Evolutionary conservation across 352 stramenopile genomes (phyloP), one percentile per base, ranked within the genome.

Genomic region (Blastocystis sp.): DNA sequence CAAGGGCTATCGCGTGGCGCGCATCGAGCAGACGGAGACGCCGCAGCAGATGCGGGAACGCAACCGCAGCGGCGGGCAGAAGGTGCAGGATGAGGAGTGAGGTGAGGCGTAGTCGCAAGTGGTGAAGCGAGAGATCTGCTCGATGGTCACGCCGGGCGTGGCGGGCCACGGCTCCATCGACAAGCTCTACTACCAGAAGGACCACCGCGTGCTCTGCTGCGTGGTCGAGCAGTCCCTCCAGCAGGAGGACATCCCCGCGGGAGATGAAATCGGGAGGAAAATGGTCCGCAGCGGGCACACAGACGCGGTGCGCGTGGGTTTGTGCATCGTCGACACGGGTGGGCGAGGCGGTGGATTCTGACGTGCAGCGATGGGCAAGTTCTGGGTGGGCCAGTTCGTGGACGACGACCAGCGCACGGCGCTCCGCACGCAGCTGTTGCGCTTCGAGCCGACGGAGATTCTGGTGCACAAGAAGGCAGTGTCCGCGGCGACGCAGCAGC

Each of bases 1-100:
- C 3, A 96, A 95, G 79, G 96, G 97, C 17, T 99, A 98, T 89
- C 95, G 96, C 42, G 96, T 99, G 45, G 96, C 96, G 19, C 94
- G 97, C 54, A 95, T 99, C 7, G 97, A 99, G 92, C 97, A 99
- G 91, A 98, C 96, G 0, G 97, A 99, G 92, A 99, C 96, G 0
- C 97, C 97, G 7, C 96, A 98, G 24, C 94, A 95, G 92, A 90
- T 98, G 64, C 98, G 98, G 89, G 91, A 94, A 60, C 93, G 96
- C 9, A 98, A 98, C 82, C 92, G 90, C 21, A 91, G 89, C 21
- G 91, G 91, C 9, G 84, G 90, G 11, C 93, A 91, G 59, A 82
- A 84, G 42, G 74, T 69, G 69, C 6, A 0, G 11, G 45, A 61
- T 42, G 19, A n/a, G n/a, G 11, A 64, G 52, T 2, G 24, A 1